Evolutionary conservation across 2,329 filamentous ascomycete genomes (phyloP).

Genomic region (Pleoardoris graminearum): DNA sequence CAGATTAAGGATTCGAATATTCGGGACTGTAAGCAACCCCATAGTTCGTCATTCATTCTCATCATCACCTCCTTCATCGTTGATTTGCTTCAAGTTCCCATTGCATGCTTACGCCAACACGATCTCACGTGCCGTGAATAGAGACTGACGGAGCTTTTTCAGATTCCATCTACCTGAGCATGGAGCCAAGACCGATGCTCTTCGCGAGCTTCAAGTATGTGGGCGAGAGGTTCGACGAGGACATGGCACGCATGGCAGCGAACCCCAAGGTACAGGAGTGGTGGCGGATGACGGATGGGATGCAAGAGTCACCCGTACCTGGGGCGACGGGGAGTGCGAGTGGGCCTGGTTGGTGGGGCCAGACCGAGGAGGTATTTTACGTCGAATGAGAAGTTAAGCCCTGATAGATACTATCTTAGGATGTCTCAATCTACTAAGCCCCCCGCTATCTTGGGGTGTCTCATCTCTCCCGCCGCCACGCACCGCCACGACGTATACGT

Average conservation of each 20-base stretch:
- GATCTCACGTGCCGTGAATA: neutral
- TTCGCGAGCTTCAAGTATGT: conserved; percentile 80
- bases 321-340: conserved; percentile 45
- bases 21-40: conserved; percentile 62
- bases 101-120: neutral
- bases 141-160: too few relatives aligned
- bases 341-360: conserved; percentile 65
- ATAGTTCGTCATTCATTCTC: too few relatives aligned
- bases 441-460: too few relatives aligned
- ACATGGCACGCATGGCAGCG: conserved; percentile 75
- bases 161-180: conserved; percentile 73
- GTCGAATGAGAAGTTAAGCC: too few relatives aligned
- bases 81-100: neutral
- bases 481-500: too few relatives aligned
- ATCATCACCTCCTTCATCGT: too few relatives aligned
- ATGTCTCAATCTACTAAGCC: too few relatives aligned
- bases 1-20: conserved; percentile 79
- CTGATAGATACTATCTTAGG: too few relatives aligned
- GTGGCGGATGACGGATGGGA: conserved; percentile 80
- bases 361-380: conserved; percentile 71
- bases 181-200: conserved; percentile 60
- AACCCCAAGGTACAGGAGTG: conserved; percentile 75
- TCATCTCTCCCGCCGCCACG: too few relatives aligned
- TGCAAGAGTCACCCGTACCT: conserved; percentile 64
- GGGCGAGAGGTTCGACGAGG: conserved; percentile 70